Base-by-base conservation (phyloP, 805 yeast species). In the Teunomyces pallodes region DNA sequence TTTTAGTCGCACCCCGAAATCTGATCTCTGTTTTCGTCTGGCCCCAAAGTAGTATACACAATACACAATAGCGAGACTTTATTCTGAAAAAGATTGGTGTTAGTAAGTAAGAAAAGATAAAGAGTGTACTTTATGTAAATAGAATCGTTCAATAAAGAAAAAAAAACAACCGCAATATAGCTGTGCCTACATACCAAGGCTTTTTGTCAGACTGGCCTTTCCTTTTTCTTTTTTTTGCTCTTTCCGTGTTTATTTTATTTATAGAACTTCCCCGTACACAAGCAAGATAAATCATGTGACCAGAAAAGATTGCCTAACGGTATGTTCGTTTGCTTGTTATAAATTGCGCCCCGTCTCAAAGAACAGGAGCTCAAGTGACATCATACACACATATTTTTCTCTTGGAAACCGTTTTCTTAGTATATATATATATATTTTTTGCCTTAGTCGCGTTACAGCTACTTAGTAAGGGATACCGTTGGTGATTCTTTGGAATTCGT, bases 401-500 rank as follows among this genome's bases (percentile, higher is more conserved):
- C n/a, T 30, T 30, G 24, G 24, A 20, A 20, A 20, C 24, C 4
- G 24, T 20, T 20, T 20, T 20, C 24, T 20, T 5, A 20, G 4
- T 17, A 13, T 13, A 32, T 32, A 32, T 32, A n/a, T 32, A 13
- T 31, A 13, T 16, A 31, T 32, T 7, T 12, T n/a, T 31, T 13
- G 14, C 35, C 14, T 28, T 26, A 30, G 24, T 9, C 14, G 14
- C 8, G 38, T 4, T 17, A 20, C 26, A 32, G n/a, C 7, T 31
- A 9, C 36, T n/a, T 66, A 91, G 61, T 91, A 92, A 13, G 99
- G 99, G 65, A 94, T 94, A 49, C 99, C 99, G 60, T 94, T 94
- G 32, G 99, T 94, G 55, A 94, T 66, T 60, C 96, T 77, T 70
- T 94, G 99, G 82, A 94, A 94, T 71, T 91, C 97, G 64, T 94